Percentiles rank a stretch among this genome's conserved stretches.
Conservation (phyloP, 1,284 basidiomycete genomes). For the Ustilago lituana region DNA sequence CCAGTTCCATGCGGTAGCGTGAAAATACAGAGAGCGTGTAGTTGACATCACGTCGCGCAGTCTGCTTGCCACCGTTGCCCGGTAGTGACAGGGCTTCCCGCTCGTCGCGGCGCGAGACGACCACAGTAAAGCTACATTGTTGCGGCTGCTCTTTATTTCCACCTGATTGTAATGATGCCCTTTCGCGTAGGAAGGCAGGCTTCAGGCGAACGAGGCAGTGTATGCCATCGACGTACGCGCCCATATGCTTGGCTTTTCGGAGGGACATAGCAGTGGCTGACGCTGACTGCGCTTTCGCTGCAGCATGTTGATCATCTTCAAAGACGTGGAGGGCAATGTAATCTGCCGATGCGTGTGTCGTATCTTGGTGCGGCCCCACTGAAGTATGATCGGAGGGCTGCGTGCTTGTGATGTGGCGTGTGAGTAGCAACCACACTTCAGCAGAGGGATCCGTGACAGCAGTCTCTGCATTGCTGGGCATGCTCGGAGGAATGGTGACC, state of each 20-base stretch:
- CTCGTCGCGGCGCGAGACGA: constrained; percentile 58
- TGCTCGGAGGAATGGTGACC: background rate
- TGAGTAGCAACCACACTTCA: constrained; percentile 81
- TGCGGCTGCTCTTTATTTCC: constrained; percentile 3
- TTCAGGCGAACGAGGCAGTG: constrained; percentile 74
- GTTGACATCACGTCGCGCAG: constrained; percentile 23
- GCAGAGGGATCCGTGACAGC: constrained; percentile 13
- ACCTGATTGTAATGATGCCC: background rate
- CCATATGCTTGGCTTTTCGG: constrained; percentile 57
- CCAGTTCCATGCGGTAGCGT: constrained; percentile 19
- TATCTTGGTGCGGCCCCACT: background rate
- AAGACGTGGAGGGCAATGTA: constrained; percentile 78
- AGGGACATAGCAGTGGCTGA: background rate
- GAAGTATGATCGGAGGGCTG: background rate
- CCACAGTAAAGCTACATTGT: constrained; percentile 45
- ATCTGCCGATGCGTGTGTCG: constrained; percentile 69
- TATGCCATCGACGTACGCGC: constrained; percentile 80
- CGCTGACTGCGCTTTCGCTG: background rate
- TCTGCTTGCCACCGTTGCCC: constrained; percentile 1
- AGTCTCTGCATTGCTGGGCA: background rate
- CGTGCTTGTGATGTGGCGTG: constrained; percentile 74
- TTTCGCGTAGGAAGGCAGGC: constrained; percentile 3
- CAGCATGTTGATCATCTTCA: constrained; percentile 52
- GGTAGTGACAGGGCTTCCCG: background rate
- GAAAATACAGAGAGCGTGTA: constrained; percentile 74